Conservation (phyloP, 2,329 filamentous ascomycete species). For the Incumbomyces lentus region DNA sequence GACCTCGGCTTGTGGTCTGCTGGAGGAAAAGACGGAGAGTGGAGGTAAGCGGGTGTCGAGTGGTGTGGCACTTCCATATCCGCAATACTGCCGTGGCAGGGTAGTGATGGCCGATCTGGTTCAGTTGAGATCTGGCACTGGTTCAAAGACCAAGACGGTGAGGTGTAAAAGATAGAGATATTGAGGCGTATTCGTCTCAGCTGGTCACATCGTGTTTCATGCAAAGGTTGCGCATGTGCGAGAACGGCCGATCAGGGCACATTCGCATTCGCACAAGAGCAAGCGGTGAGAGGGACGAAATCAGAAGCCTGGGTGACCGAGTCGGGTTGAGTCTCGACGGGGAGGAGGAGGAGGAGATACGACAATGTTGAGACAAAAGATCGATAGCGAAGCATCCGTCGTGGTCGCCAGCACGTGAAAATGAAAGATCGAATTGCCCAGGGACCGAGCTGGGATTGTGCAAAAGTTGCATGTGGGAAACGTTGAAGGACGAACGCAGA, state of each 20-base stretch:
- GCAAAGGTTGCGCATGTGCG: neutral
- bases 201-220: conserved; percentile 6
- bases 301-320: no score
- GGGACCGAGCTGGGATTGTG: neutral
- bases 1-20: conserved; percentile 13
- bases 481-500: neutral
- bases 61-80: neutral
- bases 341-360: no score
- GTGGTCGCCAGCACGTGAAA: conserved; percentile 1
- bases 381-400: neutral
- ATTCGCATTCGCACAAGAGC: neutral
- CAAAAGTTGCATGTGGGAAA: conserved; percentile 4
- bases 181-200: neutral
- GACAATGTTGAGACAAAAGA: neutral
- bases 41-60: neutral
- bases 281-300: no score
- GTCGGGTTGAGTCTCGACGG: neutral
- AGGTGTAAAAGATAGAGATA: no score
- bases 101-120: no score
- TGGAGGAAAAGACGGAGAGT: conserved; percentile 14
- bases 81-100: neutral
- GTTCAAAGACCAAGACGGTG: no score
- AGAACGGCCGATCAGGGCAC: neutral
- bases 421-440: neutral
- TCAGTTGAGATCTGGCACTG: no score